Evolutionary conservation across 2,329 filamentous ascomycete genomes (phyloP).

Genomic region (Trichoderma pleuroti): DNA sequence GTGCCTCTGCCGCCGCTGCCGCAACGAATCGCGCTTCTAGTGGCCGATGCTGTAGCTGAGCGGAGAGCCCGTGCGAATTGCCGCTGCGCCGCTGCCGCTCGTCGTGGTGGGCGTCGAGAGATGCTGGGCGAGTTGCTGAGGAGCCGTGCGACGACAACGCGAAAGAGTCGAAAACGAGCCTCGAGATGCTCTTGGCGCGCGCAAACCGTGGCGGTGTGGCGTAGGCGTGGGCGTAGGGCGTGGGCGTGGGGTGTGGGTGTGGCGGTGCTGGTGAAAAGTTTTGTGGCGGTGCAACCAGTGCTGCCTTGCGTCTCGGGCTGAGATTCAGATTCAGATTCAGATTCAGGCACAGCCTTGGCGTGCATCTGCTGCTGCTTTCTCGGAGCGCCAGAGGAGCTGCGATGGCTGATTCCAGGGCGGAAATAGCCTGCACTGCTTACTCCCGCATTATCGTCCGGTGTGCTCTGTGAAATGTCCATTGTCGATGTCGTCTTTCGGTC

Average conservation of each 20-base stretch:
- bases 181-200: constrained; percentile 27
- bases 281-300: constrained; percentile 19
- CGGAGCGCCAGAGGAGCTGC: not conserved
- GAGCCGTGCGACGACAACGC: constrained; percentile 20
- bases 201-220: constrained; percentile 26
- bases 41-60: constrained; percentile 12
- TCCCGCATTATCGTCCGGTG: too few relatives aligned
- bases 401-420: not conserved
- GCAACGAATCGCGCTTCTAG: not conserved
- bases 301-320: not conserved
- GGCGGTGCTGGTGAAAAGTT: not conserved
- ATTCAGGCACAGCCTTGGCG: not conserved
- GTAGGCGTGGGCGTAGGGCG: too few relatives aligned
- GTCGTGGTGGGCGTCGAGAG: constrained; percentile 3
- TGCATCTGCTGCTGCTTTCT: not conserved
- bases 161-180: constrained; percentile 23
- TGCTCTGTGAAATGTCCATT: not conserved
- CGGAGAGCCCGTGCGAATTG: not conserved
- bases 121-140: not conserved
- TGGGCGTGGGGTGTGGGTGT: constrained; percentile 19
- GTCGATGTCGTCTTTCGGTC: not conserved
- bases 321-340: too few relatives aligned
- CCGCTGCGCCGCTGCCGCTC: not conserved
- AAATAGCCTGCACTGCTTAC: not conserved
- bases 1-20: not conserved